Base-by-base conservation (phyloP, 352 stramenopile genomes). In the Thraustochytrium sp. region DNA sequence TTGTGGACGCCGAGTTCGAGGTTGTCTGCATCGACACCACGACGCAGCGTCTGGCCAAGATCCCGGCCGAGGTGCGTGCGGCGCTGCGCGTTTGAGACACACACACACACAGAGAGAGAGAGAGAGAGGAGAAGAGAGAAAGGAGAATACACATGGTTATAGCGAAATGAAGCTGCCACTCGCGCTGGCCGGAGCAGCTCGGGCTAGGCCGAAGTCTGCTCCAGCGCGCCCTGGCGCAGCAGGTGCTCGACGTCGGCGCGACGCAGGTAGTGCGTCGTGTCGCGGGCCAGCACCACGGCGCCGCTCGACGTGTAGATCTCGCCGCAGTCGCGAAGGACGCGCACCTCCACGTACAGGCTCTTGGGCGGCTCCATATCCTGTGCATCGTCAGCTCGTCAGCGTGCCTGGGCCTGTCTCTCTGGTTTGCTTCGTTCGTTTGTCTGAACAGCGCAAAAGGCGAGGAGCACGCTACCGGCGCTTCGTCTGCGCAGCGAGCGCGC, bases 301-400 rank as follows among this genome's bases (percentile, higher is more conserved):
- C 92, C 92, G 84, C 89, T 94, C 85, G 94, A 90, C 5, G 92
- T 96, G 89, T 95, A 93, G 82, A 96, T 89, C 76, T 96, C 92
- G 72, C 92, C 92, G 68, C 91, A 96, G 84, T 94, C 90, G 63
- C 92, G 87, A 82, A 95, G 83, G 55, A 95, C 92, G 76, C 92
- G 91, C 72, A 96, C 92, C 85, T 95, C 90, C 5, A 96, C 89
- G 78, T 92, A 95, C 84, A 96, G 88, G 62, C 96, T 90, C 87
- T 96, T 96, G 18, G 92, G 92, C 31, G 92, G 92, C 63, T 94
- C 90, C 83, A 90, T 85, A 34, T 86, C 53, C 51, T 84, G 34
- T 34, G 31, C 26, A 29, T n/a, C 31, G 5, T n/a, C n/a, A n/a
- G n/a, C n/a, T n/a, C n/a, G n/a, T n/a, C n/a, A n/a, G n/a, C n/a